These are phyloP conservation scores for Litsea cubeba DNA, from an alignment of 164 flowering plant species.

Conservation along the genomic window DNA sequence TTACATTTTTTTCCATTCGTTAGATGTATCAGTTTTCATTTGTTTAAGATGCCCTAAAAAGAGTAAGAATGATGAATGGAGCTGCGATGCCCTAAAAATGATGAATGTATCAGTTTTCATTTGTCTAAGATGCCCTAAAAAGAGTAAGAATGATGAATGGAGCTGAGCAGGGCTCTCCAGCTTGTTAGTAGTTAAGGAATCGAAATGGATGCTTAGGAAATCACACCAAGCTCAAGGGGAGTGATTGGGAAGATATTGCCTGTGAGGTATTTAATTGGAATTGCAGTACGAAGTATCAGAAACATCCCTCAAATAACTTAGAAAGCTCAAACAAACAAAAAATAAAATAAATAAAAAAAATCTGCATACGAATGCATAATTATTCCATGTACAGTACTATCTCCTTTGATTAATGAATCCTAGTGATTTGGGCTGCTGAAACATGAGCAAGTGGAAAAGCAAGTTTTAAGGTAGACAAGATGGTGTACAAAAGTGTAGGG, in stretches of 20 bases:
- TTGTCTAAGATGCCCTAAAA: neutral
- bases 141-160: constrained; percentile 26
- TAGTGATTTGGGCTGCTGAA: too few species aligned
- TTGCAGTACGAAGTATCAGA: constrained; percentile 3
- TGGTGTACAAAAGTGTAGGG: too few species aligned
- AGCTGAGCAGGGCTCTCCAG: constrained; percentile 20
- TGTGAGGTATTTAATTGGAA: constrained; percentile 15
- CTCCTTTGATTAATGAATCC: too few species aligned
- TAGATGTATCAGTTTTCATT: too few species aligned
- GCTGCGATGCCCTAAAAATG: too few species aligned
- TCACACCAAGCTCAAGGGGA: constrained; percentile 23
- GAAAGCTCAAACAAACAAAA: neutral
- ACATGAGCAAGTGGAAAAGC: too few species aligned
- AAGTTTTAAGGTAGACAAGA: too few species aligned
- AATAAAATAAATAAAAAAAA: too few species aligned
- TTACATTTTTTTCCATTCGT: too few species aligned
- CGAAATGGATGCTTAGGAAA: constrained; percentile 25
- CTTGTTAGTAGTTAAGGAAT: constrained; percentile 18
- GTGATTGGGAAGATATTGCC: constrained; percentile 27
- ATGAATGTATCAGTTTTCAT: too few species aligned
- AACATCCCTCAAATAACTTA: neutral
- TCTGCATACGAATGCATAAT: too few species aligned
- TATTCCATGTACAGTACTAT: too few species aligned
- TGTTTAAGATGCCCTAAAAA: neutral
- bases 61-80: constrained; percentile 26